Base-by-base conservation (phyloP, 352 stramenopile genomes). In the Pythium monospermum region DNA sequence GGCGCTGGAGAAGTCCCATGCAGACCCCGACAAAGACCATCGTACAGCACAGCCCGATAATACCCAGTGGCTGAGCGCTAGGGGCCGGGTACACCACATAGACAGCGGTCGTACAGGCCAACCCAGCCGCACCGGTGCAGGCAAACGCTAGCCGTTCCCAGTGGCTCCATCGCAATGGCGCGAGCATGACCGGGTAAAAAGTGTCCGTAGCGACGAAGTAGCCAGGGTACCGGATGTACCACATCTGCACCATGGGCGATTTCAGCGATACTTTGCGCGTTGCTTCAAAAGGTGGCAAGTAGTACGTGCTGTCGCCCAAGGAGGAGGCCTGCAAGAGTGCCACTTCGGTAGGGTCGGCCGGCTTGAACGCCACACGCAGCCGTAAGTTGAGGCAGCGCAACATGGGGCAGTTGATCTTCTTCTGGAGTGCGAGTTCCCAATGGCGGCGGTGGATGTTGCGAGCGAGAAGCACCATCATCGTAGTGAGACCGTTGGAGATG, bases 321-420 rank as follows among this genome's bases (percentile, higher is more conserved):
- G 22, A 13, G 38, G 27, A 19, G 11, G 38, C n/a, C 4, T 19
- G 19, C 8, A 49, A 10, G 8, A 28, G 2, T 6, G 38, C 49
- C 8, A 58, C 36, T 11, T 27, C 19, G 11, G 2, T 13, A 2
- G 0, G 2, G n/a, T 49, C 30, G 21, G 26, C 32, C 6, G 25
- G 11, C n/a, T 39, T 13, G 16, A 71, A 16, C 4, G 33, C 37
- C 4, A 71, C 28, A 5, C 36, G 49, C 13, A 59, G 69, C 0
- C 59, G 59, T 18, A 57, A 66, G 40, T 44, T 65, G 26, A 70
- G 46, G 13, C 63, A 68, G 12, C 61, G 47, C 41, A 69, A 35
- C 28, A 66, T 53, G 18, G 45, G 41, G 27, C 57, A 63, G 38
- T 37, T 18, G 43, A 59, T 64, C 31, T 48, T 45, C 15, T 3